phyloP scores from a whole-genome alignment of 2,329 filamentous ascomycete species.

The Sclerotinia subarctica region DNA sequence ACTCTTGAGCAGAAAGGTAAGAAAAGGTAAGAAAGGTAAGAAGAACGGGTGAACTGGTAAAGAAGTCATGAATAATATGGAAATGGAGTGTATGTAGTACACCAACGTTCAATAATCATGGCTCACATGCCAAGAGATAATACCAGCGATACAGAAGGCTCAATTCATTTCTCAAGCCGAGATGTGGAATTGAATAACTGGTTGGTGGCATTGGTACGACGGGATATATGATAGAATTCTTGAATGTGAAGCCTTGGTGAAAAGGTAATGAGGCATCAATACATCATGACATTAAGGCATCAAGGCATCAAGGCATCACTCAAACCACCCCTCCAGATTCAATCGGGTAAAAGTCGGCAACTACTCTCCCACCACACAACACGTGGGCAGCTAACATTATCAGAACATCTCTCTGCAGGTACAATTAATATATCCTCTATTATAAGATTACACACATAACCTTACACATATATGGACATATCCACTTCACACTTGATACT shows the following conservation, averaged over 20 bases:
- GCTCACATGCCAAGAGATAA: constrained; percentile 2
- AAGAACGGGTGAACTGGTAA: too few relatives aligned
- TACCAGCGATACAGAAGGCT: neutral
- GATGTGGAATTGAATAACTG: neutral
- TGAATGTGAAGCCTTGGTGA: neutral
- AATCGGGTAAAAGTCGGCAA: neutral
- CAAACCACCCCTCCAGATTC: neutral
- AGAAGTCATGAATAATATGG: too few relatives aligned
- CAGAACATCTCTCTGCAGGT: neutral
- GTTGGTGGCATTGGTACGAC: neutral
- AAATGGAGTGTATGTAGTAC: neutral
- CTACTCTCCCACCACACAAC: neutral
- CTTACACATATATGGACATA: neutral
- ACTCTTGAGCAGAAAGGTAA: too few relatives aligned
- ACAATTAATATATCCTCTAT: neutral
- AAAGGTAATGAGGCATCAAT: neutral
- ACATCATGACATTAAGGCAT: too few relatives aligned
- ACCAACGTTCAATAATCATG: neutral
- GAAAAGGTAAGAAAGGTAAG: too few relatives aligned
- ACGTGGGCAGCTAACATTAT: neutral
- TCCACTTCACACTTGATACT: neutral
- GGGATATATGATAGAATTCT: neutral
- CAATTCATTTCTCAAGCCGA: neutral
- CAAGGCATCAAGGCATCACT: neutral
- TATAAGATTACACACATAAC: neutral